A percentile compares a stretch with the other conserved stretches of the same genome.
phyloP scores from a whole-genome alignment of 2,329 filamentous ascomycete genomes.

The Hypoxylon sp. region DNA sequence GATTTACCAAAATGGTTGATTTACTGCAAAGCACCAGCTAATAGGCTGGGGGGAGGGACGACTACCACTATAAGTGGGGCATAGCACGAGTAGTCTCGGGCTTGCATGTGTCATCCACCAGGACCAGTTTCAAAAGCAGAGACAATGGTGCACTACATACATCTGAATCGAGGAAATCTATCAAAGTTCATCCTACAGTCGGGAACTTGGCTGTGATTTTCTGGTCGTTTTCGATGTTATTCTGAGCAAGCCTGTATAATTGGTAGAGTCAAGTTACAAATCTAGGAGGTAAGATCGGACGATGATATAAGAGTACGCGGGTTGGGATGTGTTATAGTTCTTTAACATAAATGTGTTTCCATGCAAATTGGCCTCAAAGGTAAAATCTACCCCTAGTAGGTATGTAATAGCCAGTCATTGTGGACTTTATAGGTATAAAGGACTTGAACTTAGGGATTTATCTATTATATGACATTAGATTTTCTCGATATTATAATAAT shows the following conservation, averaged over 20 bases:
- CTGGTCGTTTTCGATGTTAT: background rate
- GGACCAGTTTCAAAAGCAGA: constrained; percentile 14
- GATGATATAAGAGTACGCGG: background rate
- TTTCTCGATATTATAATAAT: background rate
- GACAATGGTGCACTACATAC: constrained; percentile 28
- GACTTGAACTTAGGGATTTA: no score
- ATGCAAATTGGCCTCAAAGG: background rate
- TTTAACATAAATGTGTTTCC: background rate
- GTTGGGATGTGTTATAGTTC: background rate
- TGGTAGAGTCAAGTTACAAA: background rate
- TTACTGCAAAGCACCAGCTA: no score
- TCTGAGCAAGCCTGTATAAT: background rate
- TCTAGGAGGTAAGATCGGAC: background rate
- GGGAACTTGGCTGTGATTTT: constrained; percentile 1
- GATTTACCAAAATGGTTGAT: no score
- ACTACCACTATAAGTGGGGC: no score
- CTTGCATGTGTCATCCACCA: constrained; percentile 11
- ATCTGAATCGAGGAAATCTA: constrained; percentile 15
- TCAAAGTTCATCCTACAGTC: constrained; percentile 24
- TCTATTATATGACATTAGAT: background rate
- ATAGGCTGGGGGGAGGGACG: no score
- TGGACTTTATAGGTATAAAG: background rate
- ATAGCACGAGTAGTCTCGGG: background rate
- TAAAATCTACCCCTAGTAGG: no score
- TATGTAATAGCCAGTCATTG: background rate